Base-by-base conservation (phyloP, 176 grass and related monocot genomes). In the Thalia dealbata region DNA sequence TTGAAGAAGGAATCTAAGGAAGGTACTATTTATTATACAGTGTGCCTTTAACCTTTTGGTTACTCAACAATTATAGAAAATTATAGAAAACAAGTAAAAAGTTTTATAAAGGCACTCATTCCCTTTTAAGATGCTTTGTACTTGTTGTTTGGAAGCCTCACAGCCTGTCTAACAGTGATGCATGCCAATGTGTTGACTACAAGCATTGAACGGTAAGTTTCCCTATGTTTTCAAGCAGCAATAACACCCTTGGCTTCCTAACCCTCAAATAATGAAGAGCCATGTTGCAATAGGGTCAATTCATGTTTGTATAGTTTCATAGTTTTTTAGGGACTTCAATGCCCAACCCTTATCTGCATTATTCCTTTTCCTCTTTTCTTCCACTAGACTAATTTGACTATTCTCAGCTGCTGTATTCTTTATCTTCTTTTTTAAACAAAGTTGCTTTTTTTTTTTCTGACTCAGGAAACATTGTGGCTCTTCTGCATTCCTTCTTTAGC, bases 401-500 rank as follows among this genome's bases (percentile, higher is more conserved):
- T 65, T 65, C 27, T 65, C 27, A 35, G 26, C 62, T 65, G 28
- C 35, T 65, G 6, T 32, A 65, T 14, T 68, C 14, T 68, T 44
- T 67, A 21, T 68, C 65, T 68, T n/a, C 38, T 44, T 68, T 16
- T 64, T 64, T 22, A 68, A 68, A 16, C 15, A 2, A 52, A 72
- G 43, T 52, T 50, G 14, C 46, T 72, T 48, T 25, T 28, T 79
- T 52, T 54, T 26, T 69, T 32, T 82, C 82, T 72, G 32, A 38
- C 32, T 2, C 89, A 97, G 95, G 95, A 78, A 97, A 97, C 50
- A 79, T 88, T 76, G 91, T 97, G 43, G 76, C 95, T 67, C 95
- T 97, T 73, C 70, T 97, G 60, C 95, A 97, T 79, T 76, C 87
- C 6, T 97, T 97, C 82, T 97, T 88, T 78, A 97, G 87, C 83